These are phyloP conservation scores for Pseudopithomyces chartarum DNA, from an alignment of 2,329 filamentous ascomycete genomes.

Conservation along the genomic window DNA sequence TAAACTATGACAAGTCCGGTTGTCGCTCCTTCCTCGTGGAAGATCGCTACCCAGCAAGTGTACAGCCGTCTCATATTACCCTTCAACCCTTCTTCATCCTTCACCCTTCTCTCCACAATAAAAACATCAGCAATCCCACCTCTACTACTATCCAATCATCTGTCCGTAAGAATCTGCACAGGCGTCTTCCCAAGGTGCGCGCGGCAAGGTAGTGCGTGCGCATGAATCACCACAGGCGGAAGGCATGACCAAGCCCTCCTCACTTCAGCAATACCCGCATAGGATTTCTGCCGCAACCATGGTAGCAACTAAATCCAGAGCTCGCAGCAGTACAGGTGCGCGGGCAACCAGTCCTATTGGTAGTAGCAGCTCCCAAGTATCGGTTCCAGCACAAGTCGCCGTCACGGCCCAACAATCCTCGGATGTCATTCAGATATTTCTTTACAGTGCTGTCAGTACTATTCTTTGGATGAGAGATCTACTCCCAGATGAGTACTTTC, in stretches of 20 bases:
- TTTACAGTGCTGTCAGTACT: constrained; percentile 4
- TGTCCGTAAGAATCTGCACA: too few species aligned
- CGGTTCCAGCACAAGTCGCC: not conserved
- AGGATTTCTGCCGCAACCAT: not conserved
- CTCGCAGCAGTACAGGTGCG: not conserved
- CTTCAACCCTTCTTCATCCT: not conserved
- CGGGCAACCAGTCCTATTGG: not conserved
- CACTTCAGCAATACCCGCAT: too few species aligned
- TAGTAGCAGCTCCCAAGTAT: not conserved
- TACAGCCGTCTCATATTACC: not conserved
- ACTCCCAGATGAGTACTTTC: constrained; percentile 3
- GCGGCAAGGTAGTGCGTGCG: too few species aligned
- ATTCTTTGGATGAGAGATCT: constrained; percentile 9
- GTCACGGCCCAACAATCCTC: constrained; percentile 1
- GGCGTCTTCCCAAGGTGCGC: too few species aligned
- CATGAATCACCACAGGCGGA: not conserved
- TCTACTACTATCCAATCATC: too few species aligned
- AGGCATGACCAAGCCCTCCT: not conserved
- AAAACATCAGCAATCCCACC: too few species aligned
- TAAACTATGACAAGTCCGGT: not conserved
- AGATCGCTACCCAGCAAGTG: not conserved
- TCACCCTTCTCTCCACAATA: not conserved
- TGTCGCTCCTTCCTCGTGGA: constrained; percentile 4
- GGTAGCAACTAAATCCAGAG: not conserved
- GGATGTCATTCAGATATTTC: constrained; percentile 4